A percentile compares a stretch with the other conserved stretches of the same genome.
These are phyloP conservation scores for Lagenaria siceraria DNA, from an alignment of 306 rosid species.

Conservation along the genomic window DNA sequence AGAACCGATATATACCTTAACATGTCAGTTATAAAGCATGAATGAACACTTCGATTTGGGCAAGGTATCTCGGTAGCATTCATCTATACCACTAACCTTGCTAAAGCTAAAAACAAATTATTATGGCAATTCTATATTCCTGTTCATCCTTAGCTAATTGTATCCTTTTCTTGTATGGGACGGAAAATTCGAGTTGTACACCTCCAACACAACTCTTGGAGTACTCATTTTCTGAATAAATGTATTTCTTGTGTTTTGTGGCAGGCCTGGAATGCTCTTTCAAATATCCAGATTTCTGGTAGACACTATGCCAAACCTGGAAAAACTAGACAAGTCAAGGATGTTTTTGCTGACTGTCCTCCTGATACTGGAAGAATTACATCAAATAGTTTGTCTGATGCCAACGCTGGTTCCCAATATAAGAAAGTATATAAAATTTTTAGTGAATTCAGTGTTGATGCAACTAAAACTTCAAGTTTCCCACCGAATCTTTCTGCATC, in stretches of 20 bases:
- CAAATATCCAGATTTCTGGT: slow-evolving; percentile 47
- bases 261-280: slow-evolving; percentile 76
- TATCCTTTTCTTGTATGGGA: background rate
- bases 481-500: slow-evolving; percentile 8
- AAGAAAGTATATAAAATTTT: slow-evolving; percentile 13
- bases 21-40: background rate
- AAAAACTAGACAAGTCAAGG: slow-evolving; percentile 28
- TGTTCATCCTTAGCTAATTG: background rate
- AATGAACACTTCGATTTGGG: background rate
- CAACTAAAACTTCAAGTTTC: slow-evolving; percentile 15
- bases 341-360: slow-evolving; percentile 12
- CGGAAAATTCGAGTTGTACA: background rate
- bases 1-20: too few species aligned
- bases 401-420: slow-evolving; percentile 3
- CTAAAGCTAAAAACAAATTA: background rate
- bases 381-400: slow-evolving; percentile 18
- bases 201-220: background rate
- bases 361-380: slow-evolving; percentile 22
- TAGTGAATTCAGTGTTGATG: slow-evolving; percentile 12
- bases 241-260: slow-evolving; percentile 7
- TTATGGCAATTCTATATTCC: background rate
- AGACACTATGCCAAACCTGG: slow-evolving; percentile 56
- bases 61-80: background rate
- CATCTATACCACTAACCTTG: background rate
- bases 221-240: slow-evolving; percentile 2